Evolutionary conservation across 2,329 filamentous ascomycete species (phyloP).

Genomic region (Venturia nashicola): DNA sequence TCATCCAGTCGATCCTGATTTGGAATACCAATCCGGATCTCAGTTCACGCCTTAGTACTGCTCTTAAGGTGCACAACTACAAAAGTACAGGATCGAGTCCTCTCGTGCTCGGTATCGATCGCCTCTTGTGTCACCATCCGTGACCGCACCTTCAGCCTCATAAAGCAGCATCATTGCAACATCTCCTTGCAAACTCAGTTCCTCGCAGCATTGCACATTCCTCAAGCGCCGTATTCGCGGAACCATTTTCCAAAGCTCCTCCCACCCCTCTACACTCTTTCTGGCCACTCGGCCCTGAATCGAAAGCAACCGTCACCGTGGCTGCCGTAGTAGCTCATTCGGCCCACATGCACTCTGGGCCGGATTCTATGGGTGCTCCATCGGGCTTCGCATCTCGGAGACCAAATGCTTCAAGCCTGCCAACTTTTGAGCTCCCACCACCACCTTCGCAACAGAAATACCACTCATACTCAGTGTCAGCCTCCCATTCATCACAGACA

Average conservation of each 20-base stretch:
- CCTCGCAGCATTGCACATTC: background rate
- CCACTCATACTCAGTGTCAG: constrained; percentile 32
- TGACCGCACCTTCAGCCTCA: constrained; percentile 4
- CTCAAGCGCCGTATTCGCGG: background rate
- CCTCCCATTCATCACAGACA: constrained; percentile 34
- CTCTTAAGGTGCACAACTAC: constrained; percentile 1
- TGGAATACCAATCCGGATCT: background rate
- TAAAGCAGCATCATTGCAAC: constrained; percentile 1
- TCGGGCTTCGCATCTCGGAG: constrained; percentile 59
- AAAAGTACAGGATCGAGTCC: constrained; percentile 4
- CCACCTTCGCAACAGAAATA: constrained; percentile 25
- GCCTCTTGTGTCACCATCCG: background rate
- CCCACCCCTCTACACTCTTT: background rate
- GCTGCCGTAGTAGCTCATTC: constrained; percentile 49
- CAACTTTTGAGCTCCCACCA: constrained; percentile 52
- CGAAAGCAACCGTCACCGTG: constrained; percentile 43
- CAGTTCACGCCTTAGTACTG: background rate
- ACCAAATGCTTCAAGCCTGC: constrained; percentile 56
- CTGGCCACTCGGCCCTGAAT: constrained; percentile 28
- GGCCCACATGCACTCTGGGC: constrained; percentile 49
- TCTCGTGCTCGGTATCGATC: background rate
- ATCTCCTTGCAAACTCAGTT: background rate
- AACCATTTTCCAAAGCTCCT: background rate
- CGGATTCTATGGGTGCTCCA: constrained; percentile 45
- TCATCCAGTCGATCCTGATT: background rate